A percentile compares a stretch with the other conserved stretches of the same genome.
These are phyloP conservation scores for Xylaria hypoxylon DNA, from an alignment of 2,329 filamentous ascomycete species.

Conservation along the genomic window DNA sequence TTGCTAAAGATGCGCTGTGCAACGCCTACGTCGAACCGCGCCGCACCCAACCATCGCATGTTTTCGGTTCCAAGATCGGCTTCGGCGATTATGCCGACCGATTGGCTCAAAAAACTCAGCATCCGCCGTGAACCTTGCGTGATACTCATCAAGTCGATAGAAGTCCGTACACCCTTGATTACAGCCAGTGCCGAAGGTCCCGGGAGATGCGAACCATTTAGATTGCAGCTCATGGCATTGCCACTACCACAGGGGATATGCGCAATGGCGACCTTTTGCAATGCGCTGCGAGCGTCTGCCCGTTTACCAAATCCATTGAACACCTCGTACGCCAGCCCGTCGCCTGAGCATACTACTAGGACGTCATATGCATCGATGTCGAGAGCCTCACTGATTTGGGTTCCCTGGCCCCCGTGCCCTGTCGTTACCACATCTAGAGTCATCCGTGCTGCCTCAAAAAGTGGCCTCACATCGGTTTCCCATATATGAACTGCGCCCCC, in stretches of 20 bases:
- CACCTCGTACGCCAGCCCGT: slow-evolving; percentile 91
- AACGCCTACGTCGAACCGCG: slow-evolving; percentile 87
- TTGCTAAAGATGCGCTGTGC: slow-evolving; percentile 80
- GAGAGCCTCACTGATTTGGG: slow-evolving; percentile 78
- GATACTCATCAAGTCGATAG: slow-evolving; percentile 86
- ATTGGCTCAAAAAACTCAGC: slow-evolving; percentile 91
- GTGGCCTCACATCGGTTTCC: slow-evolving; percentile 78
- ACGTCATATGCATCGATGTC: slow-evolving; percentile 87
- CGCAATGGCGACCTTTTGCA: slow-evolving; percentile 81
- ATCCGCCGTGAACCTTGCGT: slow-evolving; percentile 81
- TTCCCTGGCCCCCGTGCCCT: slow-evolving; percentile 78
- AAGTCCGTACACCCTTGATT: slow-evolving; percentile 86
- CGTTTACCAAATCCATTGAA: slow-evolving; percentile 91
- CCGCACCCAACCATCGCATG: slow-evolving; percentile 90
- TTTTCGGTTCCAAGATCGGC: slow-evolving; percentile 90
- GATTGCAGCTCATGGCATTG: slow-evolving; percentile 91
- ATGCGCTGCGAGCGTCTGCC: slow-evolving; percentile 77
- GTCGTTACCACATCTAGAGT: slow-evolving; percentile 79
- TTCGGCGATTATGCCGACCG: slow-evolving; percentile 90
- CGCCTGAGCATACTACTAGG: slow-evolving; percentile 89
- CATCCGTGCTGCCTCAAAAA: slow-evolving; percentile 86
- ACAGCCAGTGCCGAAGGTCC: slow-evolving; percentile 83
- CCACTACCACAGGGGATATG: slow-evolving; percentile 94
- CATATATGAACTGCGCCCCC: slow-evolving; percentile 80
- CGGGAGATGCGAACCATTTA: slow-evolving; percentile 82